These are phyloP conservation scores for Exidia glandulosa DNA, from an alignment of 768 basidiomycete genomes.

Conservation along the genomic window DNA sequence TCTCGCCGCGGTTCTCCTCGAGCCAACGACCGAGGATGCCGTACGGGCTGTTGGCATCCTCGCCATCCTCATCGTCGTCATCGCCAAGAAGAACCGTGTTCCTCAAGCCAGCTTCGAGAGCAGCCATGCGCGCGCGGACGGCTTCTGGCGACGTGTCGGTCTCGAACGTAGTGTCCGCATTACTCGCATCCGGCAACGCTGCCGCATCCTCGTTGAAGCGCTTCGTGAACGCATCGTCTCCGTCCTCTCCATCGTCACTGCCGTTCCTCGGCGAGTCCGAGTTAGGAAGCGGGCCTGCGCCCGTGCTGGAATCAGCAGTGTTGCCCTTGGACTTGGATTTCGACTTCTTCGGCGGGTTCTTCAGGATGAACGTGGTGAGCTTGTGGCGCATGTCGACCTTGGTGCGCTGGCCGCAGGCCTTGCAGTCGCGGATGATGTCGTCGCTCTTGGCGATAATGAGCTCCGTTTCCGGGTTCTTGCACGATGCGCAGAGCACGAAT, in stretches of 20 bases:
- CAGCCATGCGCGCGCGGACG: conserved; percentile 70
- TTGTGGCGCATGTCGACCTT: conserved; percentile 95
- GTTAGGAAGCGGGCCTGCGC: conserved; percentile 29
- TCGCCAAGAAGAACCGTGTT: conserved; percentile 51
- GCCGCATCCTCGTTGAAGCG: conserved; percentile 89
- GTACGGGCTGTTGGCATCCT: conserved; percentile 80
- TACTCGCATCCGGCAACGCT: conserved; percentile 46
- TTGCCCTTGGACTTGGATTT: conserved; percentile 47
- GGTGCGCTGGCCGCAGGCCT: conserved; percentile 92
- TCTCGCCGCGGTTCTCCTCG: conserved; percentile 50
- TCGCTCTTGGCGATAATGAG: conserved; percentile 83
- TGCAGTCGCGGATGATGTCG: conserved; percentile 91
- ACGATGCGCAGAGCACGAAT: conserved; percentile 91
- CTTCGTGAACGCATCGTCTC: conserved; percentile 76
- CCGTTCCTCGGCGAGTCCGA: conserved; percentile 24
- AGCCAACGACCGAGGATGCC: conserved; percentile 75
- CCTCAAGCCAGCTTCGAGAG: conserved; percentile 47
- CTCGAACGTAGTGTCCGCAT: conserved; percentile 69
- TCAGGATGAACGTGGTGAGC: conserved; percentile 89
- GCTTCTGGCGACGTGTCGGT: conserved; percentile 87
- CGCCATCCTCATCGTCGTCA: conserved; percentile 66
- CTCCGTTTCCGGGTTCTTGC: conserved; percentile 99
- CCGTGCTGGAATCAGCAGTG: conserved; percentile 37
- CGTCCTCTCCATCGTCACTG: conserved; percentile 22
- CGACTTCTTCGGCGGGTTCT: conserved; percentile 88